Base-by-base conservation (phyloP, 2,329 filamentous ascomycete species). In the Talaromyces rugulosus region DNA sequence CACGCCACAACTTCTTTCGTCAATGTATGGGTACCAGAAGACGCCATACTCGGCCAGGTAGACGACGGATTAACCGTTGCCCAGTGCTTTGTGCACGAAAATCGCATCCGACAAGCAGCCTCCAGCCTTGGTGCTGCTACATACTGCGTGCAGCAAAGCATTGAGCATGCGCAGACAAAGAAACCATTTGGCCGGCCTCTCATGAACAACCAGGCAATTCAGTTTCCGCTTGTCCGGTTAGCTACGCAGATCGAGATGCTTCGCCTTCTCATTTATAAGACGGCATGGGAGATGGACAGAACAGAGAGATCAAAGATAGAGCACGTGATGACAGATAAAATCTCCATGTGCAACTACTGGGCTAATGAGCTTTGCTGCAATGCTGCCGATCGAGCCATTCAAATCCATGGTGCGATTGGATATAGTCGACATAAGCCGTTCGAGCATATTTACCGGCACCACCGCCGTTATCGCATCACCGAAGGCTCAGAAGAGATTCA, bases 51-150 rank as follows among this genome's bases (percentile, higher is more conserved):
- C 1, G 85, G 85, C 0, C 74, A 77, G 1, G 66, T 82, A 9
- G 81, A 84, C 64, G 76, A 80, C 51, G 85, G 85, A 9, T 78
- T 88, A 5, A 80, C 82, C 27, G 83, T 88, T 56, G 85, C 86
- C 0, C 85, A 88, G 74, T 85, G 85, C 2, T 88, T 88, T 70
- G 85, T 87, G 2, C 84, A 88, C 71, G 85, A 88, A 68, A 88
- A 88, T 71, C 81, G 85, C 52, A 85, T 88, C 66, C 80, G 86
- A n/a, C 85, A 88, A 74, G 85, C 85, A 1, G 85, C 85, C 1
- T 85, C 51, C 82, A 85, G 1, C 85, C 86, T 7, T 75, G 80
- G 40, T n/a, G 40, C 40, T 7, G 40, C 40, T 9, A 44, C 16
- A 55, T 88, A 83, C 74, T 88, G 86, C 71, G 78, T 88, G 58